These are phyloP conservation scores for Ogataea kodamae DNA, from an alignment of 805 yeast species.

Conservation along the genomic window DNA sequence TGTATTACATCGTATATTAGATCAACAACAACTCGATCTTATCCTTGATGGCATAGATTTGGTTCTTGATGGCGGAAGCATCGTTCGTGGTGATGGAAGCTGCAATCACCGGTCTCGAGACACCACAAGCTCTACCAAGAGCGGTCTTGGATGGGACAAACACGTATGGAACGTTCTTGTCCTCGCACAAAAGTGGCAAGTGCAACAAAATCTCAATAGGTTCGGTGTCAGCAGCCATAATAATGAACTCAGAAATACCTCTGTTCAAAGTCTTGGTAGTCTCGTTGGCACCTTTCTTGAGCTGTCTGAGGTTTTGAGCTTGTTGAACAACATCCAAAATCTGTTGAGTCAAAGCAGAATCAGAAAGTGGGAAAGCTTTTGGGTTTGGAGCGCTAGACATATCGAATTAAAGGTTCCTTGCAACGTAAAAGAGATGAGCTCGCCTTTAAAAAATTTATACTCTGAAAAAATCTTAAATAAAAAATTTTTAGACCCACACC, in stretches of 20 bases:
- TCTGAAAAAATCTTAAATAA: constrained; percentile 7
- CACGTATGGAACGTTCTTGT: constrained; percentile 98
- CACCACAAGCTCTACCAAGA: constrained; percentile 99
- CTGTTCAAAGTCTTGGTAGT: constrained; percentile 98
- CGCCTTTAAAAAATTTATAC: constrained; percentile 33
- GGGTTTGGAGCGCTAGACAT: constrained; percentile 94
- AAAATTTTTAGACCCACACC: too few species aligned
- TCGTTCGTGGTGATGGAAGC: constrained; percentile 98
- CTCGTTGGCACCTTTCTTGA: constrained; percentile 99
- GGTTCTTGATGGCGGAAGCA: constrained; percentile 95
- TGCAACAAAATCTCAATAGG: constrained; percentile 98
- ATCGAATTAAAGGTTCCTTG: constrained; percentile 48
- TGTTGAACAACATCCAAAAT: constrained; percentile 97
- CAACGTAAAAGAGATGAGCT: constrained; percentile 33
- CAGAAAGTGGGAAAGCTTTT: constrained; percentile 98
- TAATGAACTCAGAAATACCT: constrained; percentile 98
- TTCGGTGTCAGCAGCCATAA: constrained; percentile 99
- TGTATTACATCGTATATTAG: constrained; percentile 35
- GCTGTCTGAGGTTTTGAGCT: constrained; percentile 95
- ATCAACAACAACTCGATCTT: constrained; percentile 97
- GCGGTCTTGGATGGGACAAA: constrained; percentile 98
- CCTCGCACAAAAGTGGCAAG: constrained; percentile 96
- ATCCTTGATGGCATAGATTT: constrained; percentile 96
- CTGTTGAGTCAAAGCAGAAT: constrained; percentile 91
- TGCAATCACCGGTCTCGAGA: constrained; percentile 98